Evolutionary conservation across 768 basidiomycete species (phyloP), one percentile per base, ranked within the genome.

Genomic region (Leccinum uliginosum): DNA sequence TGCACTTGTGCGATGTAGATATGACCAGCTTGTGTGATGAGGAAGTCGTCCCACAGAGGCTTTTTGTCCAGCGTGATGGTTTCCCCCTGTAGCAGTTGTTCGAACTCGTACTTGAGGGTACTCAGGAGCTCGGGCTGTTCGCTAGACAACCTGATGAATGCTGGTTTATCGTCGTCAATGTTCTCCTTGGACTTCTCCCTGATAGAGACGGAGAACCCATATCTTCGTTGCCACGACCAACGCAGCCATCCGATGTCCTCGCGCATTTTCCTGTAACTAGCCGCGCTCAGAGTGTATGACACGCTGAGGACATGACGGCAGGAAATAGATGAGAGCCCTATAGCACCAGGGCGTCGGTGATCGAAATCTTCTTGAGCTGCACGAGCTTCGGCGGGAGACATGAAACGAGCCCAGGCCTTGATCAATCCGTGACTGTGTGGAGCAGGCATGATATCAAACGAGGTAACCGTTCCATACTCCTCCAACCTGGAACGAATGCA

Each of bases 21-120:
- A 0, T 48, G 40, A 0, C 87, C 87, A 6, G 69, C 69, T 0
- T 61, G 56, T 4, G 74, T 59, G 21, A 65, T 64, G 58, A 92
- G 85, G 68, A 82, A 90, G 4, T 76, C 72, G 57, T 91, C 85
- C 89, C 89, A 92, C 8, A 80, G 71, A 2, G 76, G 71, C 40
- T 79, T 78, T 27, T 78, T 81, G 46, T 82, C 76, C 17, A 79
- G 62, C 26, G 70, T 75, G 32, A 89, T 67, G 3, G 78, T 71
- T 59, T 91, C 85, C 1, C 89, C 89, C 3, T 76, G 79, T 0
- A 86, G 64, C 11, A 86, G 72, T n/a, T 75, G 75, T 64, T 89
- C 86, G 21, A 89, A 76, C 59, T 83, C 76, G 3, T 73, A 66
- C 62, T 89, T 90, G 52, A 88, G 75, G 40, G 67, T 68, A 0